These are phyloP conservation scores for Datura wrightii DNA, from an alignment of 257 asterid species.

Conservation along the genomic window DNA sequence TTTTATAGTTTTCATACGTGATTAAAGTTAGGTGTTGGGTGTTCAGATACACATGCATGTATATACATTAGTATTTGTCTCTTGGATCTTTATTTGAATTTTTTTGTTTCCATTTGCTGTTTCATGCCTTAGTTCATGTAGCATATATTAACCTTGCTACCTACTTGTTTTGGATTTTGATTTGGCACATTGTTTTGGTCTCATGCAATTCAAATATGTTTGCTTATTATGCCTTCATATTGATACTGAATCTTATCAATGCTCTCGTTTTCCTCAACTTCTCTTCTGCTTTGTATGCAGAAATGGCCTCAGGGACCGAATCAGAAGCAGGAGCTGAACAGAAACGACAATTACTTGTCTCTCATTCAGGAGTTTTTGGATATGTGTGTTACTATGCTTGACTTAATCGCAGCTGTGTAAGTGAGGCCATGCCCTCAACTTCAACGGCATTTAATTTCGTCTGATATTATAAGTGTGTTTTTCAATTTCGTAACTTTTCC, in stretches of 20 bases:
- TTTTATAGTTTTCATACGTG: not conserved
- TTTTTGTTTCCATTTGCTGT: not conserved
- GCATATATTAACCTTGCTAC: not conserved
- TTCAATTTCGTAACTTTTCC: not conserved
- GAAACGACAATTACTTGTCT: slow-evolving; percentile 33
- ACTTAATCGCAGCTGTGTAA: slow-evolving; percentile 70
- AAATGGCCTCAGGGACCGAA: slow-evolving; percentile 79
- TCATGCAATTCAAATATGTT: not conserved
- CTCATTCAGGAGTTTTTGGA: slow-evolving; percentile 42
- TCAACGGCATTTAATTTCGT: slow-evolving; percentile 53
- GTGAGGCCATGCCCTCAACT: slow-evolving; percentile 74
- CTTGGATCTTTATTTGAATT: not conserved
- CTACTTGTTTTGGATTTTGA: not conserved
- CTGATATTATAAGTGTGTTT: slow-evolving; percentile 3
- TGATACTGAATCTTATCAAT: not conserved
- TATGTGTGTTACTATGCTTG: slow-evolving; percentile 64
- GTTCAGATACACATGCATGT: not conserved
- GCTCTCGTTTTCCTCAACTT: not conserved
- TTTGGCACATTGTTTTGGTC: not conserved
- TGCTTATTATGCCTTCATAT: not conserved
- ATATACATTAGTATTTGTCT: not conserved
- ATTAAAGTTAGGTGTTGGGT: not conserved
- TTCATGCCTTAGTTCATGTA: not conserved
- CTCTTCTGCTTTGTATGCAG: slow-evolving; percentile 49
- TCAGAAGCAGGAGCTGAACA: slow-evolving; percentile 92